phyloP scores from a whole-genome alignment of 495 filamentous ascomycete genomes.

The Penicillium egyptiacum region DNA sequence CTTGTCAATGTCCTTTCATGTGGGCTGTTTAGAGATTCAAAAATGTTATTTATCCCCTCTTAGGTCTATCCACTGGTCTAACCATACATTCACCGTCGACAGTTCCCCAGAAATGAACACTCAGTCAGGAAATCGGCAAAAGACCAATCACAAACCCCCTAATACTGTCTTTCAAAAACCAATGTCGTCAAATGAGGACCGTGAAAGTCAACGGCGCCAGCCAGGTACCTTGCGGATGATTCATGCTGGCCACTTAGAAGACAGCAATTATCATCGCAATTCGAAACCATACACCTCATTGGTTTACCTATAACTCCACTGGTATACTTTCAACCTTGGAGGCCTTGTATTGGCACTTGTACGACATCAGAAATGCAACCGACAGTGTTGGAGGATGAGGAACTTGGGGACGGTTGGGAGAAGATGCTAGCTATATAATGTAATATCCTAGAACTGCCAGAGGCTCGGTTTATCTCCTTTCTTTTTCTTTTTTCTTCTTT shows the following conservation, averaged over 20 bases:
- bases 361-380: slow-evolving; percentile 9
- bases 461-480: neutral
- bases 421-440: slow-evolving; percentile 19
- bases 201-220: slow-evolving; percentile 22
- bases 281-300: slow-evolving; percentile 11
- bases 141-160: slow-evolving; percentile 6
- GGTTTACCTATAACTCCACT: slow-evolving; percentile 8
- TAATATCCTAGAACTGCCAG: neutral
- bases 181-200: slow-evolving; percentile 25
- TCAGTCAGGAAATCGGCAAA: too few relatives aligned
- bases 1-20: neutral
- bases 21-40: neutral
- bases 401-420: slow-evolving; percentile 28
- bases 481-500: neutral
- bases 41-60: neutral
- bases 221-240: slow-evolving; percentile 31
- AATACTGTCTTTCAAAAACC: slow-evolving; percentile 12
- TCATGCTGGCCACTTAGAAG: slow-evolving; percentile 18
- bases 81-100: neutral
- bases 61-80: neutral
- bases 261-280: slow-evolving; percentile 24
- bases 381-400: slow-evolving; percentile 17
- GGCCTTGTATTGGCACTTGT: slow-evolving; percentile 12
- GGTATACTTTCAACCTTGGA: slow-evolving; percentile 14
- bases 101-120: too few relatives aligned